Percentiles rank a stretch among this genome's conserved stretches.
Evolutionary conservation across 495 filamentous ascomycete species (phyloP).

Genomic region (Penicillium coprophilum): DNA sequence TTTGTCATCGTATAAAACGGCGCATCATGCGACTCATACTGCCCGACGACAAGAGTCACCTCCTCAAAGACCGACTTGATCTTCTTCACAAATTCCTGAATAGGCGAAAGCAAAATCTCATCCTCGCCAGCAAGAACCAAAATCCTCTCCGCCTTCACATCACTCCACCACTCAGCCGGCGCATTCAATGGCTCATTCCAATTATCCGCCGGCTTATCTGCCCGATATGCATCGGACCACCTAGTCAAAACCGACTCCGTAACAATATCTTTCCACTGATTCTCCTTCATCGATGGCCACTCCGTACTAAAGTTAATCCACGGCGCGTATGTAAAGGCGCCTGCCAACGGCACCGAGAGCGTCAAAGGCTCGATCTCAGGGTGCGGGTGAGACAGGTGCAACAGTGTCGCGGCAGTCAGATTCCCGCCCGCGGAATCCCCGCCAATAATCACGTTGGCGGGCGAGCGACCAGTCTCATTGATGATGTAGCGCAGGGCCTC

Average conservation of each 20-base stretch:
- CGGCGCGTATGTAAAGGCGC: slow-evolving; percentile 52
- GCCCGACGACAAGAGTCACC: slow-evolving; percentile 33
- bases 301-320: slow-evolving; percentile 53
- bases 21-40: slow-evolving; percentile 38
- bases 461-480: slow-evolving; percentile 34
- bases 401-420: slow-evolving; percentile 52
- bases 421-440: slow-evolving; percentile 69
- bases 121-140: slow-evolving; percentile 54
- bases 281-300: slow-evolving; percentile 41
- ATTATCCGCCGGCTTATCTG: slow-evolving; percentile 41
- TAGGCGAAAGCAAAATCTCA: slow-evolving; percentile 59
- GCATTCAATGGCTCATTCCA: slow-evolving; percentile 57
- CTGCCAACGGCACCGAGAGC: slow-evolving; percentile 42
- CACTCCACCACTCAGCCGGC: slow-evolving; percentile 55
- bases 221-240: slow-evolving; percentile 52
- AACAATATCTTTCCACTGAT: slow-evolving; percentile 53
- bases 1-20: slow-evolving; percentile 30
- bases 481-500: slow-evolving; percentile 55
- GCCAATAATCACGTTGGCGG: slow-evolving; percentile 49
- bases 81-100: slow-evolving; percentile 50
- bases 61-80: slow-evolving; percentile 39
- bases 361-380: slow-evolving; percentile 42
- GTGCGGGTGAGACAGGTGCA: slow-evolving; percentile 62
- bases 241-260: slow-evolving; percentile 21
- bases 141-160: slow-evolving; percentile 44